Evolutionary conservation across 1,139 yeast species (phyloP).

Genomic region (Yamadazyma taylorii): DNA sequence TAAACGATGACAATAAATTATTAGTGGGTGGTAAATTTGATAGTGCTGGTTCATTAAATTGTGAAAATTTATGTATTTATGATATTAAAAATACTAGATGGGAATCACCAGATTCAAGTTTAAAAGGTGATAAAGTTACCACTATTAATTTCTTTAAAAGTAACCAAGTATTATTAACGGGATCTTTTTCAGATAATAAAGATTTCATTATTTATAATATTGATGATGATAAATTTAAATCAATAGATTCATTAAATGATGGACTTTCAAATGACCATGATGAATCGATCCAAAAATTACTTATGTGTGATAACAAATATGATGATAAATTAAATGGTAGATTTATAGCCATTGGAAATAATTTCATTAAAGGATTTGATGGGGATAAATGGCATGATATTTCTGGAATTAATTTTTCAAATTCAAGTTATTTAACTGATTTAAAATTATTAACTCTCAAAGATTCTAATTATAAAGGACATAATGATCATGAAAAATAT

Average conservation of each 20-base stretch:
- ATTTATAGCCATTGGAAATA: constrained; percentile 55
- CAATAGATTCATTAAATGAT: constrained; percentile 21
- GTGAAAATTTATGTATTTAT: constrained; percentile 68
- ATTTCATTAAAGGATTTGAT: constrained; percentile 50
- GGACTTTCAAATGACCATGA: constrained; percentile 32
- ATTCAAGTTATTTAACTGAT: constrained; percentile 36
- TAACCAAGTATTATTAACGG: constrained; percentile 59
- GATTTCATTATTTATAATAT: constrained; percentile 57
- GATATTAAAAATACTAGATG: constrained; percentile 57
- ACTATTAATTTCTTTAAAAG: constrained; percentile 53
- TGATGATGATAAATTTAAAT: constrained; percentile 26
- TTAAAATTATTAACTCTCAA: constrained; percentile 39
- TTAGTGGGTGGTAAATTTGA: constrained; percentile 79
- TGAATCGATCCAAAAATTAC: constrained; percentile 46
- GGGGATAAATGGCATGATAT: constrained; percentile 48
- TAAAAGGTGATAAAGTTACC: constrained; percentile 54
- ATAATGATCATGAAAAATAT: constrained; percentile 28
- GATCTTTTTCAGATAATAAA: constrained; percentile 23
- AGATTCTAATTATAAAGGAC: constrained; percentile 24
- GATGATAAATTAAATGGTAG: constrained; percentile 41
- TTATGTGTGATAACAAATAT: constrained; percentile 39
- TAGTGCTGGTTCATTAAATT: constrained; percentile 56
- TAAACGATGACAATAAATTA: constrained; percentile 50
- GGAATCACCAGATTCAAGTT: constrained; percentile 43
- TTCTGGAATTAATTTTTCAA: constrained; percentile 30